phyloP scores from a whole-genome alignment of 768 basidiomycete genomes.

The Daedalea quercina region DNA sequence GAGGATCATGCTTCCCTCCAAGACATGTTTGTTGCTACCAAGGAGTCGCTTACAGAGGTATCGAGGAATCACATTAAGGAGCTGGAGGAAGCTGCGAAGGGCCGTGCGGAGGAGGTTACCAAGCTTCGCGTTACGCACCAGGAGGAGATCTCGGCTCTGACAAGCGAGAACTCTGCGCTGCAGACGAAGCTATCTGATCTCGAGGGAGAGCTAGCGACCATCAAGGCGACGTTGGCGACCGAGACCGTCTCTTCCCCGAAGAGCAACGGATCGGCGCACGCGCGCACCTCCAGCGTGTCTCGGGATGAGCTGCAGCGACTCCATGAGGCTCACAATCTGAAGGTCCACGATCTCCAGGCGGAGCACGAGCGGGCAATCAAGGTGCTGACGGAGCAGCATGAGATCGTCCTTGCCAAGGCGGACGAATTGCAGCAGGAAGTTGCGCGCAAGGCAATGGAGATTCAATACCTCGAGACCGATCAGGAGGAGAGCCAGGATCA shows the following conservation, averaged over 20 bases:
- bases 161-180: constrained; percentile 56
- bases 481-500: constrained; percentile 72
- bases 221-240: constrained; percentile 47
- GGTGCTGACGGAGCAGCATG: constrained; percentile 49
- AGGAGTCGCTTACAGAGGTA: constrained; percentile 64
- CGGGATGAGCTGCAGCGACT: constrained; percentile 72
- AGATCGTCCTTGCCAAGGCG: constrained; percentile 39
- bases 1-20: constrained; percentile 63
- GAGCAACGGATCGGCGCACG: constrained; percentile 42
- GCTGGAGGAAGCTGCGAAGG: constrained; percentile 67
- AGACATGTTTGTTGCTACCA: constrained; percentile 62
- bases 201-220: constrained; percentile 69
- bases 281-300: constrained; percentile 45
- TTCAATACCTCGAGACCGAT: constrained; percentile 71
- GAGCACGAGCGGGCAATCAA: constrained; percentile 55
- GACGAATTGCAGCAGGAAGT: constrained; percentile 55
- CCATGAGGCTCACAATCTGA: constrained; percentile 82
- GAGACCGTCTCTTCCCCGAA: constrained; percentile 43
- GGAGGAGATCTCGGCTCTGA: constrained; percentile 49
- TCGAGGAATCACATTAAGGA: constrained; percentile 63
- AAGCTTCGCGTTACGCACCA: constrained; percentile 54
- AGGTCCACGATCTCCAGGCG: constrained; percentile 66
- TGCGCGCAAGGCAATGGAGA: constrained; percentile 72
- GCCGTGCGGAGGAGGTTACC: constrained; percentile 64
- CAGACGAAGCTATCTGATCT: constrained; percentile 61